Evolutionary conservation across 139 green algal genomes (phyloP).

Genomic region (Micromonas pusilla): DNA sequence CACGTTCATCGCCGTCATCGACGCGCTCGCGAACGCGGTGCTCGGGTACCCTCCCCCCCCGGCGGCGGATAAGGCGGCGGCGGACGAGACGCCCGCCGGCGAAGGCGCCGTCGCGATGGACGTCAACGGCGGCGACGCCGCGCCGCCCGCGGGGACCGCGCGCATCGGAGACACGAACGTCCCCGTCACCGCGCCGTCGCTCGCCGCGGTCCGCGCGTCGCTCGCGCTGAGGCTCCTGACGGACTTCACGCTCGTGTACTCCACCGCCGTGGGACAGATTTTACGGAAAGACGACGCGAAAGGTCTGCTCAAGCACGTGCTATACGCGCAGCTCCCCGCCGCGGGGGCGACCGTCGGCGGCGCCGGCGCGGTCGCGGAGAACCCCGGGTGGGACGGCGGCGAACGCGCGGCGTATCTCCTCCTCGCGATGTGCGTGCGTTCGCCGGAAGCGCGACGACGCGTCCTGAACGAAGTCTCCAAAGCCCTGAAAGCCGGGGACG

Average conservation of each 20-base stretch:
- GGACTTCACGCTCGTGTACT: constrained; percentile 73
- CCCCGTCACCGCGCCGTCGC: background rate
- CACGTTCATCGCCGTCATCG: constrained; percentile 55
- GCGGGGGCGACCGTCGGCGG: background rate
- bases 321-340: constrained; percentile 58
- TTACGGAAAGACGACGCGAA: constrained; percentile 66
- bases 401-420: constrained; percentile 48
- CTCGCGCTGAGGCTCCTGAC: constrained; percentile 66
- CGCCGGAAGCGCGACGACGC: constrained; percentile 64
- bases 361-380: constrained; percentile 4
- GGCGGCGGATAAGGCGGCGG: constrained; percentile 2
- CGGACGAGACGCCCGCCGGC: constrained; percentile 33
- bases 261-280: constrained; percentile 59
- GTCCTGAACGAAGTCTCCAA: constrained; percentile 64
- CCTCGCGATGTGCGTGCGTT: constrained; percentile 63
- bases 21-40: constrained; percentile 69
- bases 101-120: background rate
- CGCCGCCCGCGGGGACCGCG: too few species aligned
- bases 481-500: constrained; percentile 38
- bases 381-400: constrained; percentile 21
- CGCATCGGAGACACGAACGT: background rate
- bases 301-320: constrained; percentile 53
- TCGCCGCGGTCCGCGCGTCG: constrained; percentile 33
- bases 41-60: constrained; percentile 55
- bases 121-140: too few species aligned